Percentiles rank a stretch among this genome's conserved stretches.
Evolutionary conservation across 768 basidiomycete species (phyloP).

Genomic region (Amanita muscaria): DNA sequence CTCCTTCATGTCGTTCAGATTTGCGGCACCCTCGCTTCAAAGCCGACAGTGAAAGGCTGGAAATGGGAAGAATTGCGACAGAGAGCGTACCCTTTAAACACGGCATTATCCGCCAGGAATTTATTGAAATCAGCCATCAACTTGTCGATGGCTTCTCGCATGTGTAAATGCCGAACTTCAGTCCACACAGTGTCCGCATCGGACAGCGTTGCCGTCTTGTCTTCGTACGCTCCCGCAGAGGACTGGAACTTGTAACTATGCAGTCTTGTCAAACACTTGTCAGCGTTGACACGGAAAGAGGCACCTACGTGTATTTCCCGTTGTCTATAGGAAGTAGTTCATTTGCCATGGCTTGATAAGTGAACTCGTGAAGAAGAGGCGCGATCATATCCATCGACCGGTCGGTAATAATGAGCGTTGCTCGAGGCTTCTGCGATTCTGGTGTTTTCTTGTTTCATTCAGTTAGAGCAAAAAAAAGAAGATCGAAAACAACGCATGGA

Average conservation of each 20-base stretch:
- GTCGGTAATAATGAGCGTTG: conserved; percentile 86
- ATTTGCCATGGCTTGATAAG: conserved; percentile 98
- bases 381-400: conserved; percentile 91
- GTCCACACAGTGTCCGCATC: conserved; percentile 90
- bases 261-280: not conserved
- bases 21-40: conserved; percentile 68
- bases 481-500: conserved; percentile 9
- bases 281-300: not conserved
- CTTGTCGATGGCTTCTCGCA: conserved; percentile 97
- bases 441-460: conserved; percentile 35
- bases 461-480: conserved; percentile 8
- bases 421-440: conserved; percentile 58
- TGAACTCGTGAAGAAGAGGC: conserved; percentile 94
- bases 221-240: conserved; percentile 75
- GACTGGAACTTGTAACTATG: conserved; percentile 89
- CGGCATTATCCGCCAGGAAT: conserved; percentile 90
- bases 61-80: conserved; percentile 2
- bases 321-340: conserved; percentile 86
- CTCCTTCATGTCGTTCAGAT: conserved; percentile 96
- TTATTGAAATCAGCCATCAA: conserved; percentile 94
- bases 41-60: conserved; percentile 4
- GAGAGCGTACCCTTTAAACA: conserved; percentile 71
- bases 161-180: conserved; percentile 92
- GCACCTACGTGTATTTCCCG: conserved; percentile 79
- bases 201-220: conserved; percentile 78